Conservation (phyloP, 2,329 filamentous ascomycete genomes). For the Fusarium sp. region DNA sequence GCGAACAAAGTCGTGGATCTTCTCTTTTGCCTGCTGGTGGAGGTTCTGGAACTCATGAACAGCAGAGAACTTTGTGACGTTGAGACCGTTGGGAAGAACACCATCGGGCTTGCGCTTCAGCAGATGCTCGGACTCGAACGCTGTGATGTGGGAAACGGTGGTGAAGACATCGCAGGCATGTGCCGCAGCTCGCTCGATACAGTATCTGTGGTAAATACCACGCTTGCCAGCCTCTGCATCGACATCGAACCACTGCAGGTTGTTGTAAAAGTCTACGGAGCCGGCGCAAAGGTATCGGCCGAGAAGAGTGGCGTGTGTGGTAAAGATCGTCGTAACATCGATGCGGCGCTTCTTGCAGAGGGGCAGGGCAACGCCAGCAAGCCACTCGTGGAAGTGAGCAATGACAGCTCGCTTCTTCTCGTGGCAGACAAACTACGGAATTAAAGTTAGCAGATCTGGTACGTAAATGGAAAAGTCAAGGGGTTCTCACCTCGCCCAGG, state of each 20-base stretch:
- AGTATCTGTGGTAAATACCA: slow-evolving; percentile 98
- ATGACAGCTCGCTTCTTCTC: slow-evolving; percentile 93
- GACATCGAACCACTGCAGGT: slow-evolving; percentile 95
- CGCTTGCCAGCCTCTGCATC: slow-evolving; percentile 97
- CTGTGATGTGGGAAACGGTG: slow-evolving; percentile 97
- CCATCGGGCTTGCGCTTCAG: slow-evolving; percentile 98
- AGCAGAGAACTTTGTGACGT: slow-evolving; percentile 96
- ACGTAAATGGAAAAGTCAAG: slow-evolving; percentile 5
- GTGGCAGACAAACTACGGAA: slow-evolving; percentile 84
- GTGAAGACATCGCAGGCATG: slow-evolving; percentile 97
- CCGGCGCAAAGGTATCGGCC: slow-evolving; percentile 97
- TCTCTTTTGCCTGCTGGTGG: slow-evolving; percentile 95
- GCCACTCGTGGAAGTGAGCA: slow-evolving; percentile 99
- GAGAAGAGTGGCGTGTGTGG: slow-evolving; percentile 94
- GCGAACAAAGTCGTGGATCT: slow-evolving; percentile 97
- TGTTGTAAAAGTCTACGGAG: slow-evolving; percentile 99
- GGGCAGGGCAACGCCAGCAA: slow-evolving; percentile 91
- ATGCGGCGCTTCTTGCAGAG: slow-evolving; percentile 94
- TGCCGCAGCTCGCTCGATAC: slow-evolving; percentile 92
- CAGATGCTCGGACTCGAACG: slow-evolving; percentile 96
- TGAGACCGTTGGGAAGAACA: slow-evolving; percentile 94
- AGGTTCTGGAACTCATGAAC: slow-evolving; percentile 99
- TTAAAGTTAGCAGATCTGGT: slow-evolving; percentile 26
- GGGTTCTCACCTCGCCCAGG: slow-evolving; percentile 82
- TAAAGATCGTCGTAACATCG: slow-evolving; percentile 98